Base-by-base conservation (phyloP, 371 early-diverging fungal species). In the Rhizopus stolonifer region DNA sequence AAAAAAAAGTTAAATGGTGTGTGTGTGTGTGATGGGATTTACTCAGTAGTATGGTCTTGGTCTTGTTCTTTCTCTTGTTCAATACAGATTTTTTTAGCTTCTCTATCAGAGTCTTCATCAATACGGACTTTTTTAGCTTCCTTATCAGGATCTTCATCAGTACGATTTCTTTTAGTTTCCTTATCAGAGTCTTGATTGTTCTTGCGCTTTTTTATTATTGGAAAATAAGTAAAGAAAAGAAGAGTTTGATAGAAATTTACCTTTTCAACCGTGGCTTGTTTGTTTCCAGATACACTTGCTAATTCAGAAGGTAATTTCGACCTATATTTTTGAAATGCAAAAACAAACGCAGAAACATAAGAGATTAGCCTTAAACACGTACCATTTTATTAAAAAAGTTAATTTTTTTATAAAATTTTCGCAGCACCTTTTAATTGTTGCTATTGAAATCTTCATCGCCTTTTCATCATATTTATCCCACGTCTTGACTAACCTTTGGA, bases 391-490 rank as follows among this genome's bases (percentile, higher is more conserved):
- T 46, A 46, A 46, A 26, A 26, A 11, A 46, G 15, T 15, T 44
- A 44, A 46, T 21, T 42, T 42, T 42, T 42, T 42, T 42, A 42
- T 21, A 7, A 21, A 18, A 21, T 10, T 42, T 42, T 42, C 42
- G 19, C 8, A 9, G 42, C 42, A 57, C 32, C 65, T 56, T 36
- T 65, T 65, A 21, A 65, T 15, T 11, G 60, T 65, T 31, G 60
- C 56, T 17, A 65, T 32, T n/a, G 72, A 72, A 42, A 93, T 76
- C 3, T 72, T 82, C 91, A 90, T 93, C 8, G 58, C 58, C 32
- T 56, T 57, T 19, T 74, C 74, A 33, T 90, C 87, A 57, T 69
- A 93, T 44, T 79, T 77, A 54, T 91, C 91, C 90, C 91, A 91
- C 18, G 58, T 54, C 58, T 84, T 84, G 45, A 91, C 87, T 34